phyloP scores from a whole-genome alignment of 176 grass and related monocot species.

The Carex littledalei region DNA sequence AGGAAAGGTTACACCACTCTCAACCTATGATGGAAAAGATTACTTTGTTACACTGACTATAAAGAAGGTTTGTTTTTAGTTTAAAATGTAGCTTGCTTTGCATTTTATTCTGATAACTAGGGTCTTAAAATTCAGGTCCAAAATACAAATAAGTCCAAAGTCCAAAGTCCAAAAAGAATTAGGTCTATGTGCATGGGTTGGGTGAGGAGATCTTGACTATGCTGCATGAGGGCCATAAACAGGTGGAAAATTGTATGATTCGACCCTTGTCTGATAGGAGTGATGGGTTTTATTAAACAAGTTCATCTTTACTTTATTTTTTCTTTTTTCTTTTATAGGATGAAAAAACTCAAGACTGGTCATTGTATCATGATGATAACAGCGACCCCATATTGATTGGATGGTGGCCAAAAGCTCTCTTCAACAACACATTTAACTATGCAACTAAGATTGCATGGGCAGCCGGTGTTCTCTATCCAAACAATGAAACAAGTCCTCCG shows the following conservation, averaged over 20 bases:
- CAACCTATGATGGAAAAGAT: neutral
- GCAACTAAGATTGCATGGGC: slow-evolving; percentile 10
- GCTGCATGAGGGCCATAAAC: no score
- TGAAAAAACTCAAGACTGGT: slow-evolving; percentile 19
- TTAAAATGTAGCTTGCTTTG: neutral
- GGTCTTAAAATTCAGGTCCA: no score
- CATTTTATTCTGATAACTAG: neutral
- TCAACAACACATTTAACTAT: neutral
- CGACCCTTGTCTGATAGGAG: no score
- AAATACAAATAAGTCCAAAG: no score
- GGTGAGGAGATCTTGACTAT: no score
- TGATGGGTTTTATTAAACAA: no score
- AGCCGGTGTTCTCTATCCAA: neutral
- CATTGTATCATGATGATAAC: slow-evolving; percentile 3
- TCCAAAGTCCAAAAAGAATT: no score
- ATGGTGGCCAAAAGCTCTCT: slow-evolving; percentile 14
- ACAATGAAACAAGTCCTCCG: slow-evolving; percentile 17
- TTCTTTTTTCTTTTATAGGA: neutral
- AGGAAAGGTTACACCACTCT: neutral
- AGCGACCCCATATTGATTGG: neutral
- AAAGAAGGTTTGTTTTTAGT: neutral
- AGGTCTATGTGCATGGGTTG: no score
- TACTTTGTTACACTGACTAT: slow-evolving; percentile 9
- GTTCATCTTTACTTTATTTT: no score
- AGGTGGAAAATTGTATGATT: no score